phyloP scores from a whole-genome alignment of 768 basidiomycete genomes.

The Cystofilobasidium macerans region DNA sequence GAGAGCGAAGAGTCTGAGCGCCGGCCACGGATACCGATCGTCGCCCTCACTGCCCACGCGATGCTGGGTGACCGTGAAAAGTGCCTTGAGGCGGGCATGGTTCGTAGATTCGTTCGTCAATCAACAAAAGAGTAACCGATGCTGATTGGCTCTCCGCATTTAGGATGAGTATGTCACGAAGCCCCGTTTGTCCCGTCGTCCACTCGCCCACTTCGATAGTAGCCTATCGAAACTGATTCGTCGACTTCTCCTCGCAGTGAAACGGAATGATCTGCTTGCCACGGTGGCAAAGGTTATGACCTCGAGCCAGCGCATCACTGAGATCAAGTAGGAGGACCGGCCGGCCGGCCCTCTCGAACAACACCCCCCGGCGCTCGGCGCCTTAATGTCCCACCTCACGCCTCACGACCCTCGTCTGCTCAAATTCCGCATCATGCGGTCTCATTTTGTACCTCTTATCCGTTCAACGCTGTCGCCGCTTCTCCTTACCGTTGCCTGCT shows the following conservation, averaged over 20 bases:
- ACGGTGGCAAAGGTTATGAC: slow-evolving; percentile 34
- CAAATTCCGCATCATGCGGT: no score
- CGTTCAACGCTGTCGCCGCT: no score
- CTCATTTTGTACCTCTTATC: no score
- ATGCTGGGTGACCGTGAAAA: slow-evolving; percentile 43
- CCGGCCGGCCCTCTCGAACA: neutral
- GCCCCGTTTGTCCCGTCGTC: slow-evolving; percentile 26
- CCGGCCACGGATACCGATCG: slow-evolving; percentile 70
- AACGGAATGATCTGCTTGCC: slow-evolving; percentile 36
- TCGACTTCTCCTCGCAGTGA: slow-evolving; percentile 17
- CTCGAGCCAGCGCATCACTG: slow-evolving; percentile 1
- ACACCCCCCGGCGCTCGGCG: neutral
- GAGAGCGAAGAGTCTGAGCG: slow-evolving; percentile 65
- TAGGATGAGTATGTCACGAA: slow-evolving; percentile 37
- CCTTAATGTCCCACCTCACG: neutral
- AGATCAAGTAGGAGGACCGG: neutral
- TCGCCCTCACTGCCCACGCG: slow-evolving; percentile 93
- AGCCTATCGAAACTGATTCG: slow-evolving; percentile 33
- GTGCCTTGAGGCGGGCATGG: slow-evolving; percentile 38
- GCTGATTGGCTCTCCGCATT: neutral
- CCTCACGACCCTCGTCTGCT: neutral
- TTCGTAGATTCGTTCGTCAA: slow-evolving; percentile 15
- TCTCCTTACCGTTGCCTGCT: no score
- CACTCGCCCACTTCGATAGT: slow-evolving; percentile 13
- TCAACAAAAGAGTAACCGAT: no score